Percentiles rank a stretch among this genome's conserved stretches.
Evolutionary conservation across 164 flowering plant genomes (phyloP).

Genomic region (Chimonanthus praecox): DNA sequence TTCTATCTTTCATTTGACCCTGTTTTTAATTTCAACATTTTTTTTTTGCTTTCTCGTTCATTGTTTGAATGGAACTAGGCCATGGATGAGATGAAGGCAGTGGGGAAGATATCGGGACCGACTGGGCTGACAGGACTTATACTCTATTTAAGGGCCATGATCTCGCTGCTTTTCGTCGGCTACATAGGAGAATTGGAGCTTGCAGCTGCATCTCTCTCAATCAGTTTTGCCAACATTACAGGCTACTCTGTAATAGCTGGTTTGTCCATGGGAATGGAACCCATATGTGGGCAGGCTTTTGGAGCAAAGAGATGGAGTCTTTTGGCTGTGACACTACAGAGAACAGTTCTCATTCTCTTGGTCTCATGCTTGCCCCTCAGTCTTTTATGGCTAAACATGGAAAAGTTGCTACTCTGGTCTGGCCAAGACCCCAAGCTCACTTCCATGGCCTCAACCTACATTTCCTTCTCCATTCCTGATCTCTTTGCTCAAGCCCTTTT

Average conservation of each 20-base stretch:
- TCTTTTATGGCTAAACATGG: slow-evolving; percentile 82
- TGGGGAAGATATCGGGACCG: slow-evolving; percentile 80
- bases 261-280: slow-evolving; percentile 97
- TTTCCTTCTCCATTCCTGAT: slow-evolving; percentile 79
- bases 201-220: slow-evolving; percentile 84
- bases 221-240: slow-evolving; percentile 90
- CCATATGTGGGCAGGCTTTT: slow-evolving; percentile 90
- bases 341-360: slow-evolving; percentile 79
- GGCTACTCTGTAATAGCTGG: slow-evolving; percentile 94
- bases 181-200: slow-evolving; percentile 86
- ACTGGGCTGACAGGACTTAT: slow-evolving; percentile 70
- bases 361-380: slow-evolving; percentile 72
- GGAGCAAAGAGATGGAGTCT: slow-evolving; percentile 77
- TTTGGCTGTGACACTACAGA: slow-evolving; percentile 66
- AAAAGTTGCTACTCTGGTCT: slow-evolving; percentile 60
- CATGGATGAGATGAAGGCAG: slow-evolving; percentile 66
- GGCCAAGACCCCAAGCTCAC: slow-evolving; percentile 75
- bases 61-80: slow-evolving; percentile 28
- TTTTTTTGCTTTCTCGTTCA: too few relatives aligned
- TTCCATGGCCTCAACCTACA: slow-evolving; percentile 56
- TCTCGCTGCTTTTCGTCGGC: slow-evolving; percentile 90
- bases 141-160: slow-evolving; percentile 79
- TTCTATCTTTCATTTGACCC: too few relatives aligned
- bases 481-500: slow-evolving; percentile 80
- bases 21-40: too few relatives aligned